phyloP scores from a whole-genome alignment of 257 asterid species.

The Cordia subcordata region DNA sequence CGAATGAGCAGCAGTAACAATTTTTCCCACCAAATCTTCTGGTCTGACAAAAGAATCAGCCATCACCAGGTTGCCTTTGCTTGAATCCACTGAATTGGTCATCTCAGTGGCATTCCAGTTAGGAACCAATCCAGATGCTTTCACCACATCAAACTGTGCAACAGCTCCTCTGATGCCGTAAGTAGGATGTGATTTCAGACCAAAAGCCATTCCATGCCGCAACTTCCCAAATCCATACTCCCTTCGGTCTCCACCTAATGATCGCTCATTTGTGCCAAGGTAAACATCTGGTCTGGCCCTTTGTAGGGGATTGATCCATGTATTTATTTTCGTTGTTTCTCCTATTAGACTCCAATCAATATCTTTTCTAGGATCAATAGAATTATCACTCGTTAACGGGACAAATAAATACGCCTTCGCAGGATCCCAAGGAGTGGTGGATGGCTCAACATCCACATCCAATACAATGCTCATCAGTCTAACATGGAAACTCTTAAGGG shows the following conservation, averaged over 20 bases:
- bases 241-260: slow-evolving; percentile 92
- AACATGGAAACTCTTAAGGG: slow-evolving; percentile 89
- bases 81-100: slow-evolving; percentile 33
- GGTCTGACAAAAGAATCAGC: slow-evolving; percentile 70
- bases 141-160: slow-evolving; percentile 89
- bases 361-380: slow-evolving; percentile 34
- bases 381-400: slow-evolving; percentile 47
- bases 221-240: slow-evolving; percentile 96
- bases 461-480: slow-evolving; percentile 96
- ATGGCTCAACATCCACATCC: slow-evolving; percentile 98
- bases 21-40: slow-evolving; percentile 69
- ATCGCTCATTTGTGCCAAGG: slow-evolving; percentile 93
- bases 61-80: slow-evolving; percentile 60
- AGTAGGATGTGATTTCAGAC: slow-evolving; percentile 85
- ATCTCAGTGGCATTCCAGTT: slow-evolving; percentile 40
- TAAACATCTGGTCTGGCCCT: slow-evolving; percentile 97
- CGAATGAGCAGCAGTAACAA: slow-evolving; percentile 96
- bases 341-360: slow-evolving; percentile 77
- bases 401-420: slow-evolving; percentile 90
- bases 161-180: slow-evolving; percentile 98
- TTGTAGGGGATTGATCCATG: slow-evolving; percentile 95
- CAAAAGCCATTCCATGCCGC: slow-evolving; percentile 77
- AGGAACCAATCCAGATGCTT: slow-evolving; percentile 89
- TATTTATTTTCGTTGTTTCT: slow-evolving; percentile 57
- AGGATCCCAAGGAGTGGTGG: slow-evolving; percentile 95